Evolutionary conservation across 2,329 filamentous ascomycete genomes (phyloP).

Genomic region (Colletotrichum noveboracense): DNA sequence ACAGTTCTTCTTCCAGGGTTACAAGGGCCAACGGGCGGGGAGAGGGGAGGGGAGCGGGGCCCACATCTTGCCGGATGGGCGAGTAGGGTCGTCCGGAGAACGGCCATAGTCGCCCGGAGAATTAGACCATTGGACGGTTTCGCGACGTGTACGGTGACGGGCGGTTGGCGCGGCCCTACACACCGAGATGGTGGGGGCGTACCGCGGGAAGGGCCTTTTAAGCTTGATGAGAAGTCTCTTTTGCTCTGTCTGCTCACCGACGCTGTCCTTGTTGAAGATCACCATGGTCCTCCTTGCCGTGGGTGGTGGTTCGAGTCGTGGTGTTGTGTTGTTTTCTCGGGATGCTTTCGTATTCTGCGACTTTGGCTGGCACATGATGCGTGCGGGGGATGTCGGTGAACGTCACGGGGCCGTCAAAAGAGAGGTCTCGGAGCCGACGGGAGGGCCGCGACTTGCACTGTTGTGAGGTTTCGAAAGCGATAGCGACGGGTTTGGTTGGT

Average conservation of each 20-base stretch:
- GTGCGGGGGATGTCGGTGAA: neutral
- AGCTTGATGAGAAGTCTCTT: neutral
- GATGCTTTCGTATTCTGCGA: neutral
- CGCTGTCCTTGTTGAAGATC: neutral
- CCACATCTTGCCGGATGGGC: neutral
- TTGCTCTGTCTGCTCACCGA: neutral
- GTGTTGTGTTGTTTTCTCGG: neutral
- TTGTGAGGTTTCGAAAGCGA: neutral
- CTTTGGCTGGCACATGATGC: neutral
- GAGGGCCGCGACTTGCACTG: neutral
- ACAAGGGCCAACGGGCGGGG: neutral
- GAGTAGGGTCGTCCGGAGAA: neutral
- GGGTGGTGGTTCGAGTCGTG: neutral
- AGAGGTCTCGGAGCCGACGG: neutral
- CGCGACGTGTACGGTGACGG: neutral
- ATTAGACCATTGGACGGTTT: neutral
- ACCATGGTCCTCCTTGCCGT: neutral
- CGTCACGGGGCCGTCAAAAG: neutral
- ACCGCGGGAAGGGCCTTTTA: neutral
- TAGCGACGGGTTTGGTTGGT: neutral
- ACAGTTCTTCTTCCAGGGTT: neutral
- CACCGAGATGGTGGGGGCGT: neutral
- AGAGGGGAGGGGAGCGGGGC: neutral
- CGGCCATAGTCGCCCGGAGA: too few relatives aligned
- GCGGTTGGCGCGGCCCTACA: neutral